Evolutionary conservation across 805 yeast genomes (phyloP).

Genomic region (Priceomyces castillae): DNA sequence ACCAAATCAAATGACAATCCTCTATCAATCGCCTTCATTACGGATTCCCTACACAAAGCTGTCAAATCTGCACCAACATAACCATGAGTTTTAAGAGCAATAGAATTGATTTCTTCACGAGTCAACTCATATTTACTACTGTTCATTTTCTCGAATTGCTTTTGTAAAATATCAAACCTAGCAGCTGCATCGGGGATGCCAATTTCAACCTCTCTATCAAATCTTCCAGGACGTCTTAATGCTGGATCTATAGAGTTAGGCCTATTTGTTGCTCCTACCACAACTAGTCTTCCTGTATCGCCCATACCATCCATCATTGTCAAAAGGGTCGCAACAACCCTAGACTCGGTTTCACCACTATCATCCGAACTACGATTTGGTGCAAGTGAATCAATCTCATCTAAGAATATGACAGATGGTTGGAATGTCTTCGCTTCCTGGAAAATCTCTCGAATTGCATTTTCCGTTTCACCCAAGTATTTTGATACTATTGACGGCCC

Average conservation of each 20-base stretch:
- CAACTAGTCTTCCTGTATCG: slow-evolving; percentile 60
- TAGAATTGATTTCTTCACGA: slow-evolving; percentile 50
- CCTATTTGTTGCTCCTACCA: slow-evolving; percentile 72
- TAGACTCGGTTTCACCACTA: slow-evolving; percentile 82
- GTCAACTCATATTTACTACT: slow-evolving; percentile 44
- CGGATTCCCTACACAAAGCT: slow-evolving; percentile 85
- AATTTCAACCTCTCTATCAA: slow-evolving; percentile 85
- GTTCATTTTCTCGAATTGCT: slow-evolving; percentile 58
- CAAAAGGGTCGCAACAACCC: slow-evolving; percentile 85
- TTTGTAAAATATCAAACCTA: slow-evolving; percentile 65
- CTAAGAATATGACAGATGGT: slow-evolving; percentile 85
- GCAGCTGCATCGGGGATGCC: slow-evolving; percentile 89
- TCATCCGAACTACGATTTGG: slow-evolving; percentile 85
- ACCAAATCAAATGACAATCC: slow-evolving; percentile 37
- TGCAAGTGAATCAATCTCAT: slow-evolving; percentile 89
- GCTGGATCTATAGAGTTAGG: slow-evolving; percentile 70
- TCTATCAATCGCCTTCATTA: slow-evolving; percentile 73
- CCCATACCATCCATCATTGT: slow-evolving; percentile 81
- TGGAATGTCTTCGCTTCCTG: slow-evolving; percentile 82
- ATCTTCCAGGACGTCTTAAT: slow-evolving; percentile 80
- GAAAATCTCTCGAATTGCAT: slow-evolving; percentile 75
- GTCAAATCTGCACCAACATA: slow-evolving; percentile 95
- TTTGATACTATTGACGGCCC: slow-evolving; percentile 93
- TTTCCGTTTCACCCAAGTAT: slow-evolving; percentile 92
- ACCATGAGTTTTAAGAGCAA: slow-evolving; percentile 87